Evolutionary conservation across 805 yeast genomes (phyloP).

Genomic region (Kodamaea leandrae): DNA sequence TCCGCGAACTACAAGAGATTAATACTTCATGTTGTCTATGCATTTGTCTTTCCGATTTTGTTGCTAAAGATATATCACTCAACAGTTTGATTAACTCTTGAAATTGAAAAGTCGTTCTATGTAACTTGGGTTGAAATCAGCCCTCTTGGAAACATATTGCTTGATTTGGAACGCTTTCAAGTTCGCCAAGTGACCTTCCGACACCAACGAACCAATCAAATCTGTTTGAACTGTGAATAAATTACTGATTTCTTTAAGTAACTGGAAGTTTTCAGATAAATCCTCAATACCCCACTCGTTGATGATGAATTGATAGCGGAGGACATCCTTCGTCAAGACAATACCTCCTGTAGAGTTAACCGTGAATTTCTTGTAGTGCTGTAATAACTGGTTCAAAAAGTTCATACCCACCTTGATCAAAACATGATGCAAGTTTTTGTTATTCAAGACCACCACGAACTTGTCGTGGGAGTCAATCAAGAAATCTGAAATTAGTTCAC

Average conservation of each 20-base stretch:
- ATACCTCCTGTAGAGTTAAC: constrained; percentile 83
- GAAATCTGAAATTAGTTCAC: constrained; percentile 59
- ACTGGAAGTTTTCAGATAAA: constrained; percentile 60
- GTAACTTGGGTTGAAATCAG: constrained; percentile 62
- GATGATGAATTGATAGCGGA: constrained; percentile 65
- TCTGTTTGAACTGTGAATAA: constrained; percentile 83
- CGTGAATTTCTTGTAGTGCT: constrained; percentile 71
- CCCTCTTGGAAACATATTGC: constrained; percentile 64
- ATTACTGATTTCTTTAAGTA: constrained; percentile 79
- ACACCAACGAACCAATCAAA: constrained; percentile 69
- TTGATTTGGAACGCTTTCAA: constrained; percentile 61
- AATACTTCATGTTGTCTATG: constrained; percentile 1
- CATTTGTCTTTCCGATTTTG: constrained; percentile 6
- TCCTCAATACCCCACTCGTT: constrained; percentile 66
- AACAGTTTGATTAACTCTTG: constrained; percentile 16
- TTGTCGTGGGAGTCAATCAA: constrained; percentile 43
- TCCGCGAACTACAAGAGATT: constrained; percentile 2
- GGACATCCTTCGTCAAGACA: constrained; percentile 77
- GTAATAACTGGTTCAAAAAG: constrained; percentile 56
- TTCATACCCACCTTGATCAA: constrained; percentile 56
- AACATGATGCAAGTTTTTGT: constrained; percentile 48
- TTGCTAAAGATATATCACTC: background rate
- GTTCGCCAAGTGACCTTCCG: constrained; percentile 73
- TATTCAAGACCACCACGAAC: constrained; percentile 34
- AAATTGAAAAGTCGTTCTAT: constrained; percentile 45